Evolutionary conservation across 768 basidiomycete species (phyloP), one percentile per base, ranked within the genome.

Genomic region (Asterophora parasitica): DNA sequence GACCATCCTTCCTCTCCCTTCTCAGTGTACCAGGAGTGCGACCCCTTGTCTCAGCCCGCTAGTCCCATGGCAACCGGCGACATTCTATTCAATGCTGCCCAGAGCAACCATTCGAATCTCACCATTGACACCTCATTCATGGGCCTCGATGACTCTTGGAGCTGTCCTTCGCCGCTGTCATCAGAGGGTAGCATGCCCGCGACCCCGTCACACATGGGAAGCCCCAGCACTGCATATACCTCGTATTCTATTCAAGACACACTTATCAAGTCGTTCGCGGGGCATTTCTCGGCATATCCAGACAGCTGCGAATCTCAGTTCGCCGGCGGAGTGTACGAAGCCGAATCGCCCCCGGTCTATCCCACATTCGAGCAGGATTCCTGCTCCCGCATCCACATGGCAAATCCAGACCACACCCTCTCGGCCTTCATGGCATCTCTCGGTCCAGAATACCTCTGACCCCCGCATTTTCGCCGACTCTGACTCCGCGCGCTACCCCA

Each of bases 91-190:
- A 31, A 40, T 16, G 39, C 45, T 23, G 8, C 42, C 7, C 42
- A 44, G 27, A 46, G 17, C 40, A 44, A 48, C 42, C 49, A 43
- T 27, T 48, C 67, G 16, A 53, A 61, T 5, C 62, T 78, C 36
- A 68, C 69, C 20, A 62, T 77, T 53, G 67, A 76, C 51, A 71
- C 69, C 17, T 52, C 66, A 5, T 76, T 67, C 59, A 39, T 58
- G 7, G 48, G 40, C 13, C 55, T 67, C 50, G 56, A 67, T 41
- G 69, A 70, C 40, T 67, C 70, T 33, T 79, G 76, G 76, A 66
- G 68, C 17, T 67, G 65, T 37, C 70, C 76, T 4, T 74, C 75
- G 2, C 72, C 78, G 0, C 57, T 68, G 31, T 48, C 60, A 30
- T 46, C 60, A 54, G 44, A 59, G 48, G 27, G 50, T 46, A 76